These are phyloP conservation scores for Aureobasidium pullulans DNA, from an alignment of 2,329 filamentous ascomycete genomes.

Conservation along the genomic window DNA sequence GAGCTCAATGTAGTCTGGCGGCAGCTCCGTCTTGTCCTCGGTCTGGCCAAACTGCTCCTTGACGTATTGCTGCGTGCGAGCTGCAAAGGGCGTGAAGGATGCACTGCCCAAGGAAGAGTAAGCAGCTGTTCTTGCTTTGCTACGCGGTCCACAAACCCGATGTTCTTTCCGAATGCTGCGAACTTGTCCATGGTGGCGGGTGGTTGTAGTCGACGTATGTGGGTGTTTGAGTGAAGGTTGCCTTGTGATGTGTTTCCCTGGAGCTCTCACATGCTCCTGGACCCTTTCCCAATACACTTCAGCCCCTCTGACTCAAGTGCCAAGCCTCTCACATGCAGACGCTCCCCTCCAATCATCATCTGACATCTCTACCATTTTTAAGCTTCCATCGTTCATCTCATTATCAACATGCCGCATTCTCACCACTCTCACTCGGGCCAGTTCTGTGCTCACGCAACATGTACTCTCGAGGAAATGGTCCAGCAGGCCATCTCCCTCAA, in stretches of 20 bases:
- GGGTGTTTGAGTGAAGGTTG: not conserved
- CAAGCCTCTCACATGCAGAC: slow-evolving; percentile 10
- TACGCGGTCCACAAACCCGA: slow-evolving; percentile 41
- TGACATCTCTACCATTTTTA: not conserved
- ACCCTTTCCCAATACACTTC: not conserved
- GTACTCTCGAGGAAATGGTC: slow-evolving; percentile 77
- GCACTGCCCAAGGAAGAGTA: slow-evolving; percentile 52
- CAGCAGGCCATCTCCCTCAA: slow-evolving; percentile 68
- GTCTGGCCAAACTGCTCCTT: slow-evolving; percentile 95
- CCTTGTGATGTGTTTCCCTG: not conserved
- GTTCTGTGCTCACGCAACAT: slow-evolving; percentile 88
- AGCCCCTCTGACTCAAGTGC: not conserved
- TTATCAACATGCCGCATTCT: slow-evolving; percentile 78
- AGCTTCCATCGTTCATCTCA: not conserved
- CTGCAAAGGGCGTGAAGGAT: slow-evolving; percentile 68
- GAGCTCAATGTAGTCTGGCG: slow-evolving; percentile 93
- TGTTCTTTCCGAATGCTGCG: slow-evolving; percentile 62
- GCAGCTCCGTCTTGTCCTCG: slow-evolving; percentile 96
- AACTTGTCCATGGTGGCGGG: slow-evolving; percentile 56
- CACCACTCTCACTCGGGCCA: slow-evolving; percentile 98
- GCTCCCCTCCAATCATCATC: not conserved
- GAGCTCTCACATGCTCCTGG: slow-evolving; percentile 4
- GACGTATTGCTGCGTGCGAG: slow-evolving; percentile 92
- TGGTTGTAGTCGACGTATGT: not conserved
- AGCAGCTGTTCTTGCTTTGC: slow-evolving; percentile 17